Percentiles rank a stretch among this genome's conserved stretches.
Conservation (phyloP, 352 stramenopile species). For the Pythium phragmitis region DNA sequence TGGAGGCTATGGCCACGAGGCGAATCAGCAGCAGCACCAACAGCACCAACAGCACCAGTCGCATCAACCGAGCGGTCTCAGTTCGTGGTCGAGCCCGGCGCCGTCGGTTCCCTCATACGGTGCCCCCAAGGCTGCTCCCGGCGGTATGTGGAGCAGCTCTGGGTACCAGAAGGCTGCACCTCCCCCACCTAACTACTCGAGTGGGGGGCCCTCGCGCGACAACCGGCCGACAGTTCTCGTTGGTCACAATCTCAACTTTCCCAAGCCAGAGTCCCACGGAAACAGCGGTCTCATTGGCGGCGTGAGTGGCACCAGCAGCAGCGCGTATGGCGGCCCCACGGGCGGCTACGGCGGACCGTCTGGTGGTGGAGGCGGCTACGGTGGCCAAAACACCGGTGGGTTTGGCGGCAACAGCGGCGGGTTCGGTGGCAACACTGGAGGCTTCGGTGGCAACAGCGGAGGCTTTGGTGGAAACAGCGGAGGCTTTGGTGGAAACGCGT, state of each 20-base stretch:
- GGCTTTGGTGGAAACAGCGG: neutral
- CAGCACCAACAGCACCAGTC: slow-evolving; percentile 12
- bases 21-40: slow-evolving; percentile 20
- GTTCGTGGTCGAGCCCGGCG: slow-evolving; percentile 46
- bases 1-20: slow-evolving; percentile 27
- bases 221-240: slow-evolving; percentile 84
- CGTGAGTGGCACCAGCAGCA: slow-evolving; percentile 32
- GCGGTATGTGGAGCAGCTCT: slow-evolving; percentile 77
- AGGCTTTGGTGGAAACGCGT: slow-evolving; percentile 14
- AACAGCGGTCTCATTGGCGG: slow-evolving; percentile 46
- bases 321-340: slow-evolving; percentile 35
- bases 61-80: slow-evolving; percentile 39
- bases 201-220: slow-evolving; percentile 46
- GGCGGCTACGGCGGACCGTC: slow-evolving; percentile 34
- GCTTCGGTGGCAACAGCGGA: slow-evolving; percentile 19
- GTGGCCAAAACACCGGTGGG: slow-evolving; percentile 25
- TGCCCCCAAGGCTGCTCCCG: slow-evolving; percentile 36
- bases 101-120: slow-evolving; percentile 31
- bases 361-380: slow-evolving; percentile 30
- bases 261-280: slow-evolving; percentile 49
- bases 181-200: slow-evolving; percentile 43
- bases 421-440: slow-evolving; percentile 17
- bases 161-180: slow-evolving; percentile 74
- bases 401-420: slow-evolving; percentile 24
- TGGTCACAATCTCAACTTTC: slow-evolving; percentile 74